Evolutionary conservation across 2,329 filamentous ascomycete genomes (phyloP).

Genomic region (Penicillium sp.): DNA sequence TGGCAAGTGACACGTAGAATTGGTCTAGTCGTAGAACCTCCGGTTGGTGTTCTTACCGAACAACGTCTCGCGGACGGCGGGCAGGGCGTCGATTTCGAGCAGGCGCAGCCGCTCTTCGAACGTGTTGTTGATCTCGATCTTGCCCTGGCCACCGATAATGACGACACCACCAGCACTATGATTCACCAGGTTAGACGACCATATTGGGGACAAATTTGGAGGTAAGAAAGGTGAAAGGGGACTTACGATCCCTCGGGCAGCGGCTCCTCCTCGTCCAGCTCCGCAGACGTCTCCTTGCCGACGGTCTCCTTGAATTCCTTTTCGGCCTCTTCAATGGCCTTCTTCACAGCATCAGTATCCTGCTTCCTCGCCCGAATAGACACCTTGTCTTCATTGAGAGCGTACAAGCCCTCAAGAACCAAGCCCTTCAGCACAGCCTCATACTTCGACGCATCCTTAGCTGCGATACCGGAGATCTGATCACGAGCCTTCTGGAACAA

Average conservation of each 20-base stretch:
- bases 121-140: slow-evolving; percentile 98
- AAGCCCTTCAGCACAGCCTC: slow-evolving; percentile 66
- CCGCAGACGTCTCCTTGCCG: slow-evolving; percentile 59
- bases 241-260: slow-evolving; percentile 77
- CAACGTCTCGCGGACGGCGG: slow-evolving; percentile 73
- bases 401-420: slow-evolving; percentile 82
- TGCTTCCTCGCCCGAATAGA: slow-evolving; percentile 66
- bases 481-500: slow-evolving; percentile 75
- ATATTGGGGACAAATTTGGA: neutral
- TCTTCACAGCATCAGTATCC: slow-evolving; percentile 66
- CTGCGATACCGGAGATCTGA: slow-evolving; percentile 57
- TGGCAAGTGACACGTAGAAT: too few species aligned
- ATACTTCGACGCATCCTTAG: slow-evolving; percentile 54
- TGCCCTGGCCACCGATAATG: slow-evolving; percentile 73
- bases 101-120: slow-evolving; percentile 83
- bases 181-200: too few species aligned
- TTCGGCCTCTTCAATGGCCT: slow-evolving; percentile 66
- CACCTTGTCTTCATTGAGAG: slow-evolving; percentile 70
- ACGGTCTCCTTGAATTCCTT: slow-evolving; percentile 75
- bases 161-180: slow-evolving; percentile 78
- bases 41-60: slow-evolving; percentile 94
- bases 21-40: slow-evolving; percentile 92
- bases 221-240: too few species aligned
- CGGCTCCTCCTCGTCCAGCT: slow-evolving; percentile 68
- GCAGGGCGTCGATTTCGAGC: slow-evolving; percentile 74